These are phyloP conservation scores for Allium sativum DNA, from an alignment of 106 monocot species.

Conservation along the genomic window DNA sequence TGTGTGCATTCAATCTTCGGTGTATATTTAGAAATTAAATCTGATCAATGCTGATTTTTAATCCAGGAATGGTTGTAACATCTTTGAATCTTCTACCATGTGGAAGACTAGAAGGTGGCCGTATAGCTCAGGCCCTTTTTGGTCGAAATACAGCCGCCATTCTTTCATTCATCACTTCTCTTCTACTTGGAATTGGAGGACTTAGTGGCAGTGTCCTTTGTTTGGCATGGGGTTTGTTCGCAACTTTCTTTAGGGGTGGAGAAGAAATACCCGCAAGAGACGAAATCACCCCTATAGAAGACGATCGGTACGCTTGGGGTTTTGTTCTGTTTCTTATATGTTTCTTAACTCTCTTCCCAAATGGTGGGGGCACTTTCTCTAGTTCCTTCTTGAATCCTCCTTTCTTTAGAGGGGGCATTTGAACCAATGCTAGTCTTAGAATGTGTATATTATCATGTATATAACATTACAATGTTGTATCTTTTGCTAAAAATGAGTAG, in stretches of 20 bases:
- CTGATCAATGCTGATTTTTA: neutral
- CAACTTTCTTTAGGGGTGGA: slow-evolving; percentile 73
- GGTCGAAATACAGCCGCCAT: slow-evolving; percentile 47
- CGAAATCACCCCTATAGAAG: slow-evolving; percentile 68
- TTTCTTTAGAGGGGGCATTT: slow-evolving; percentile 50
- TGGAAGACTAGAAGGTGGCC: slow-evolving; percentile 75
- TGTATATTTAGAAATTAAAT: too few relatives aligned
- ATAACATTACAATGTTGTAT: too few relatives aligned
- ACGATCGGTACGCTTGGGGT: slow-evolving; percentile 57
- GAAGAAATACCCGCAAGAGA: slow-evolving; percentile 80
- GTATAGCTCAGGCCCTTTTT: slow-evolving; percentile 80
- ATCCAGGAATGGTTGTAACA: slow-evolving; percentile 74
- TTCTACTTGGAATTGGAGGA: slow-evolving; percentile 60
- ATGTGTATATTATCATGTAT: too few relatives aligned
- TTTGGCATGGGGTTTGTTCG: slow-evolving; percentile 77
- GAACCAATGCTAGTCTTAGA: neutral
- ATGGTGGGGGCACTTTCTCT: slow-evolving; percentile 78
- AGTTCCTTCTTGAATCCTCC: slow-evolving; percentile 59
- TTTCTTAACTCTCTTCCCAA: slow-evolving; percentile 78
- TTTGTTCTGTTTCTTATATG: slow-evolving; percentile 40
- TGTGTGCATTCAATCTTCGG: too few relatives aligned
- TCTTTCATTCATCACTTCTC: slow-evolving; percentile 55
- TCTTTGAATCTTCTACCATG: slow-evolving; percentile 71
- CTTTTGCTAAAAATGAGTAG: too few relatives aligned
- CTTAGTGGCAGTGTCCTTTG: slow-evolving; percentile 84